These are phyloP conservation scores for Fusarium nematophilum DNA, from an alignment of 2,329 filamentous ascomycete species.

Conservation along the genomic window DNA sequence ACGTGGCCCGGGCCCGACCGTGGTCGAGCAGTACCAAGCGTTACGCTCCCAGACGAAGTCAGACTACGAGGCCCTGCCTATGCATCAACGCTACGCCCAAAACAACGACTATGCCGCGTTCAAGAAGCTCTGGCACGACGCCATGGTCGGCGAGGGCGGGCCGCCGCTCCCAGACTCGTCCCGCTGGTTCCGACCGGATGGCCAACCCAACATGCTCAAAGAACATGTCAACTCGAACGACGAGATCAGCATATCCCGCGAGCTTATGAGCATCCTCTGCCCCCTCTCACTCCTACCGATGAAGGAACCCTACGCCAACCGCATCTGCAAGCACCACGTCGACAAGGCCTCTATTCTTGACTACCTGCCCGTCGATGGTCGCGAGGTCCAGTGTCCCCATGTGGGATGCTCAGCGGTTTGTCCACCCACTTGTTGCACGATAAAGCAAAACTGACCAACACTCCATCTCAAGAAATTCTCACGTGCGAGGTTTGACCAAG, in stretches of 20 bases:
- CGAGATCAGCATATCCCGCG: constrained; percentile 74
- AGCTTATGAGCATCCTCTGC: constrained; percentile 74
- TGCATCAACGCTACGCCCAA: constrained; percentile 62
- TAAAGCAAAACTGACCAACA: background rate
- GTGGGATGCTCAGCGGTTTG: constrained; percentile 71
- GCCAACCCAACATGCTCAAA: constrained; percentile 54
- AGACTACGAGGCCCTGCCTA: constrained; percentile 56
- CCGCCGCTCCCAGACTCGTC: constrained; percentile 64
- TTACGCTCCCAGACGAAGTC: constrained; percentile 51
- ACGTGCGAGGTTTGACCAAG: constrained; percentile 50
- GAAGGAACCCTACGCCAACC: constrained; percentile 73
- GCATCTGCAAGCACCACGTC: constrained; percentile 77
- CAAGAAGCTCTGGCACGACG: constrained; percentile 68
- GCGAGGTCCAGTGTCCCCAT: constrained; percentile 69
- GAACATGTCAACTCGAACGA: no score
- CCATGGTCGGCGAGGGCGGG: constrained; percentile 60
- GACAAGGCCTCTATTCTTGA: constrained; percentile 73
- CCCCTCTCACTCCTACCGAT: constrained; percentile 75
- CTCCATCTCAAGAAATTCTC: constrained; percentile 64
- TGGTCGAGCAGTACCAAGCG: constrained; percentile 49
- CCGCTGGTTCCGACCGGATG: constrained; percentile 64
- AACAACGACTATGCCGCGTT: constrained; percentile 71
- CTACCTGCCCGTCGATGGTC: constrained; percentile 56
- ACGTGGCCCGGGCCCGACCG: constrained; percentile 40
- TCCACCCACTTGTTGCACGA: background rate